phyloP scores from a whole-genome alignment of 108 stramenopile genomes.

The Pseudonitzschia pungens region DNA sequence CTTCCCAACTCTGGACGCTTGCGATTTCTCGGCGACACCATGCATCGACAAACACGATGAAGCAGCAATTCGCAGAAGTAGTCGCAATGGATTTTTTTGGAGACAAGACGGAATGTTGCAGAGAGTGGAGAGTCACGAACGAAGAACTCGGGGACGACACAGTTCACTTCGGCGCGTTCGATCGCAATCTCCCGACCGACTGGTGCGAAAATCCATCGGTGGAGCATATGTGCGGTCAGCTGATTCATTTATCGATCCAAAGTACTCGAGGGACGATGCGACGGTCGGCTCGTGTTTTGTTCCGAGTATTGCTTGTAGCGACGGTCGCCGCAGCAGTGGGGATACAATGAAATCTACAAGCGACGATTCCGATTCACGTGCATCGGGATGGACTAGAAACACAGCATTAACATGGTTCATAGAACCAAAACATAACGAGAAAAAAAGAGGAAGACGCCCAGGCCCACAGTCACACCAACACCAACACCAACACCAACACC shows the following conservation, averaged over 20 bases:
- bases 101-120: not conserved
- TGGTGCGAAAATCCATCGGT: too few species aligned
- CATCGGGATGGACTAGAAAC: not conserved
- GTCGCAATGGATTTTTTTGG: not conserved
- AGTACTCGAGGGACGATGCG: too few species aligned
- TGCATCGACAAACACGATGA: not conserved
- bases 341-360: not conserved
- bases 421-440: too few species aligned
- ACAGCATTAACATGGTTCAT: not conserved
- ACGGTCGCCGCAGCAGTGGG: too few species aligned
- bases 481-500: not conserved
- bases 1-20: not conserved
- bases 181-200: too few species aligned
- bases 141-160: not conserved
- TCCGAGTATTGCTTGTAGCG: too few species aligned
- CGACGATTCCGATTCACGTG: not conserved
- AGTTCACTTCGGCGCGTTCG: too few species aligned
- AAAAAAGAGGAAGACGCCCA: too few species aligned
- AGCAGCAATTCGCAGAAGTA: not conserved
- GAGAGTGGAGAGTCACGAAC: not conserved
- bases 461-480: too few species aligned
- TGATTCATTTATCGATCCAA: too few species aligned
- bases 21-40: not conserved
- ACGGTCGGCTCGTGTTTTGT: too few species aligned
- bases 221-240: too few species aligned